These are phyloP conservation scores for Lichtheimia hyalospora DNA, from an alignment of 371 early-diverging fungal species.

Conservation along the genomic window DNA sequence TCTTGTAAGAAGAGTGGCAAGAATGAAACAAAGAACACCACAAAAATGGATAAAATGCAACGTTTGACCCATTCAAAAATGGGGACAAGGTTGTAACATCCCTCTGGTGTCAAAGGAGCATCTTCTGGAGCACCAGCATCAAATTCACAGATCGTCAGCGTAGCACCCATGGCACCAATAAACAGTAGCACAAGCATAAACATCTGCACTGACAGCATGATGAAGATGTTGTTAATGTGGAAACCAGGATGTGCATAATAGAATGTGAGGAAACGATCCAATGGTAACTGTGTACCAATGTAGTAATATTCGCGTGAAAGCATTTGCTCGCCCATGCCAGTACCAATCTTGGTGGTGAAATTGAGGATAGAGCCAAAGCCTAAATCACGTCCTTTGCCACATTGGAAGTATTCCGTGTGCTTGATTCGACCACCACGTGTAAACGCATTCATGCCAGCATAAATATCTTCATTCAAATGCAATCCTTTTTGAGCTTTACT, in stretches of 20 bases:
- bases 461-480: conserved; percentile 92
- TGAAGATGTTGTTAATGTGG: conserved; percentile 91
- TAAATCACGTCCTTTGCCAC: conserved; percentile 90
- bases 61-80: conserved; percentile 84
- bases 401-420: conserved; percentile 90
- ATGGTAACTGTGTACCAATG: conserved; percentile 78
- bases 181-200: conserved; percentile 80
- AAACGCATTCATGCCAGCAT: conserved; percentile 89
- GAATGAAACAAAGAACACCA: conserved; percentile 82
- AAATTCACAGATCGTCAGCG: conserved; percentile 48
- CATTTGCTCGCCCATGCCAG: conserved; percentile 92
- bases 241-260: conserved; percentile 90
- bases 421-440: conserved; percentile 85
- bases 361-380: conserved; percentile 88
- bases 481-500: conserved; percentile 90
- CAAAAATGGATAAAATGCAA: conserved; percentile 75
- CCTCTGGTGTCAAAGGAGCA: conserved; percentile 49
- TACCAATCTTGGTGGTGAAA: conserved; percentile 88
- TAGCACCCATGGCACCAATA: conserved; percentile 70
- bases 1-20: conserved; percentile 86
- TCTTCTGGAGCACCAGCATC: conserved; percentile 38
- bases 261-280: conserved; percentile 86
- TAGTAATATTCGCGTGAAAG: conserved; percentile 89
- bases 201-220: conserved; percentile 82
- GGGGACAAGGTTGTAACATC: conserved; percentile 76